phyloP scores from a whole-genome alignment of 768 basidiomycete species.

The Boletus subparvulus region DNA sequence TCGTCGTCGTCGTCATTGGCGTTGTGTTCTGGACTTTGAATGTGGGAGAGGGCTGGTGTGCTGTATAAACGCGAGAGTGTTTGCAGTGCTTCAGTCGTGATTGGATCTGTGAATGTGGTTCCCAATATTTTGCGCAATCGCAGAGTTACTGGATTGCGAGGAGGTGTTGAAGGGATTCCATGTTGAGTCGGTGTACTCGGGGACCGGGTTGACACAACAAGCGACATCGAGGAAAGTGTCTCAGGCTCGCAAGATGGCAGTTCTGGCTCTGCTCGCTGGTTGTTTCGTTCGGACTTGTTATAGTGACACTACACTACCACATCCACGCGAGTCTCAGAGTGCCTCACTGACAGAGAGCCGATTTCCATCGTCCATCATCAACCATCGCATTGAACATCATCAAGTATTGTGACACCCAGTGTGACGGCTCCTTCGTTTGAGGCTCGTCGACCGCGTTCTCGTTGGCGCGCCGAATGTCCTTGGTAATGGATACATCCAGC shows the following conservation, averaged over 20 bases:
- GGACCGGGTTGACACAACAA: slow-evolving; percentile 4
- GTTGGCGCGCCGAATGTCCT: no score
- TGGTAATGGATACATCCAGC: slow-evolving; percentile 35
- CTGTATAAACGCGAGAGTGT: slow-evolving; percentile 83
- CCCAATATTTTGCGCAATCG: slow-evolving; percentile 90
- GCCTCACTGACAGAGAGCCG: no score
- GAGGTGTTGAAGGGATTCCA: slow-evolving; percentile 2
- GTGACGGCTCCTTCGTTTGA: slow-evolving; percentile 50
- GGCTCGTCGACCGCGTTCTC: no score
- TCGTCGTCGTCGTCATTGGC: slow-evolving; percentile 37
- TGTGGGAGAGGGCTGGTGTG: slow-evolving; percentile 6
- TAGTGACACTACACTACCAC: background rate
- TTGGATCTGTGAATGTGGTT: slow-evolving; percentile 73
- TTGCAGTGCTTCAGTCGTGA: slow-evolving; percentile 75
- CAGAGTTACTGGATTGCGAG: slow-evolving; percentile 75
- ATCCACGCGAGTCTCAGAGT: no score
- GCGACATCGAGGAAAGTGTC: slow-evolving; percentile 8
- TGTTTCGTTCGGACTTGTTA: no score
- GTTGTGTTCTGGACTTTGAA: slow-evolving; percentile 17
- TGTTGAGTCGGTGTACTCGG: slow-evolving; percentile 7
- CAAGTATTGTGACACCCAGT: slow-evolving; percentile 66
- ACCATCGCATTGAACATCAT: background rate
- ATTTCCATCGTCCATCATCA: no score
- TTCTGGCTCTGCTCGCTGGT: no score
- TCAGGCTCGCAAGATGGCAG: no score